Evolutionary conservation across 768 basidiomycete genomes (phyloP).

Genomic region (Suillus paluster): DNA sequence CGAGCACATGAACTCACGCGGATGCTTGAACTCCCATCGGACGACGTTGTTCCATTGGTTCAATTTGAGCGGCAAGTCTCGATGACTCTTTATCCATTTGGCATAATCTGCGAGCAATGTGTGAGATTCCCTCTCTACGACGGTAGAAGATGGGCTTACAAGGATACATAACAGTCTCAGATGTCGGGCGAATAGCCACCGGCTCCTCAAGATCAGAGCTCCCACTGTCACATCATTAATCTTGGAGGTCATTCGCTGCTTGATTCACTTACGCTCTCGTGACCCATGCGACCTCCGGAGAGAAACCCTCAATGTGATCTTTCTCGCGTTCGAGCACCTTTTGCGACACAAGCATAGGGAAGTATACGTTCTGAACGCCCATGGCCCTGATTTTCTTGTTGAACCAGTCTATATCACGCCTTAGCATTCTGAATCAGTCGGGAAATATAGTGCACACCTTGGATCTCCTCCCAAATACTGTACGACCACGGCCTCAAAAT

Average conservation of each 20-base stretch:
- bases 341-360: conserved; percentile 97
- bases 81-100: conserved; percentile 98
- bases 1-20: conserved; percentile 58
- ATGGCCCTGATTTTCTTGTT: conserved; percentile 89
- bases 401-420: conserved; percentile 77
- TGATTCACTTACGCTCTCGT: conserved; percentile 78
- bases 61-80: conserved; percentile 94
- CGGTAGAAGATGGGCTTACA: conserved; percentile 53
- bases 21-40: conserved; percentile 99
- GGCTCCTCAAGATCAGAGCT: conserved; percentile 94
- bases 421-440: background rate
- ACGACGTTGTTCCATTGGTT: conserved; percentile 99
- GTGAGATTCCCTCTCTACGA: background rate
- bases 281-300: conserved; percentile 99
- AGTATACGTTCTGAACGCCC: conserved; percentile 96
- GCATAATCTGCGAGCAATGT: conserved; percentile 75
- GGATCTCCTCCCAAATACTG: conserved; percentile 96
- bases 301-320: conserved; percentile 98
- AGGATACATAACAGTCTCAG: conserved; percentile 99
- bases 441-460: conserved; percentile 53
- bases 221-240: conserved; percentile 55
- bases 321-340: conserved; percentile 96
- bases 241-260: background rate
- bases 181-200: conserved; percentile 97
- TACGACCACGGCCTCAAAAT: conserved; percentile 98